These are phyloP conservation scores for Citeromyces siamensis DNA, from an alignment of 1,139 yeast species.

Conservation along the genomic window DNA sequence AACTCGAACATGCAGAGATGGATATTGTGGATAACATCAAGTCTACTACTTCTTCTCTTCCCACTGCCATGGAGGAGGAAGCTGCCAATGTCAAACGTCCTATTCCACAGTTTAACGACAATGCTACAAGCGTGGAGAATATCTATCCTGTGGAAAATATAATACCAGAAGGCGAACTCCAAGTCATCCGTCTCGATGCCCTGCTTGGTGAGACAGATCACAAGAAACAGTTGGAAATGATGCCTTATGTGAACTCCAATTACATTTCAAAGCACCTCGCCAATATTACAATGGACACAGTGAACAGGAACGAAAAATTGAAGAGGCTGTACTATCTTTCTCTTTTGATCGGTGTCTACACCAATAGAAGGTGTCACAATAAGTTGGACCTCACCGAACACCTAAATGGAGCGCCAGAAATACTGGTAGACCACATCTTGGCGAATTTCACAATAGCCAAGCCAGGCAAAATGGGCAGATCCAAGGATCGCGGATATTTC, in stretches of 20 bases:
- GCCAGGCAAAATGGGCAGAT: slow-evolving; percentile 56
- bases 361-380: slow-evolving; percentile 50
- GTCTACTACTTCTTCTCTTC: slow-evolving; percentile 58
- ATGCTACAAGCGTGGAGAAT: slow-evolving; percentile 72
- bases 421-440: slow-evolving; percentile 61
- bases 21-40: slow-evolving; percentile 79
- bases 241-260: slow-evolving; percentile 43
- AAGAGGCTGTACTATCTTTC: slow-evolving; percentile 72
- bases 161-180: slow-evolving; percentile 57
- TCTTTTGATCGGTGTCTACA: slow-evolving; percentile 67
- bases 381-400: slow-evolving; percentile 50
- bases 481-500: slow-evolving; percentile 59
- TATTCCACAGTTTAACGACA: slow-evolving; percentile 65
- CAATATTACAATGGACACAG: slow-evolving; percentile 22
- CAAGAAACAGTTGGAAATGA: slow-evolving; percentile 34
- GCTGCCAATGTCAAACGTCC: slow-evolving; percentile 61
- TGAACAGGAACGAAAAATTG: slow-evolving; percentile 41
- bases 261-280: slow-evolving; percentile 40
- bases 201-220: slow-evolving; percentile 37
- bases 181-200: slow-evolving; percentile 46
- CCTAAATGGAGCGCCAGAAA: slow-evolving; percentile 59
- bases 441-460: slow-evolving; percentile 56
- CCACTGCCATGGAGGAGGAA: slow-evolving; percentile 44
- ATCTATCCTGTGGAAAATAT: slow-evolving; percentile 64
- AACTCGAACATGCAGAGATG: slow-evolving; percentile 46